Percentiles rank a stretch among this genome's conserved stretches.
Evolutionary conservation across 352 stramenopile genomes (phyloP).

Genomic region (Thraustochytrium striatum): DNA sequence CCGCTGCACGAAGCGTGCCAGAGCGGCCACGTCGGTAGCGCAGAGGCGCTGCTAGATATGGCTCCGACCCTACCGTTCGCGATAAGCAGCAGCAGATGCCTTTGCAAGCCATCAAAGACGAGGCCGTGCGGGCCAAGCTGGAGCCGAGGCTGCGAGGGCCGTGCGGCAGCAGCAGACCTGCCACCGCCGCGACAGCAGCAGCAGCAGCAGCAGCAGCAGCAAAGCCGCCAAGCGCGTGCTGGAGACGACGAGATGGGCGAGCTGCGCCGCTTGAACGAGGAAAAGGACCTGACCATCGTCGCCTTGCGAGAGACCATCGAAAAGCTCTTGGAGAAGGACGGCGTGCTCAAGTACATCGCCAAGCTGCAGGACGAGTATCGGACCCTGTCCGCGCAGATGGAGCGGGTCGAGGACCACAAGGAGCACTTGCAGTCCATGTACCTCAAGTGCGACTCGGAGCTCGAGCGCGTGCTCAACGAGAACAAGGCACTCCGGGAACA

Average conservation of each 20-base stretch:
- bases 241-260: conserved; percentile 9
- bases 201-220: background rate
- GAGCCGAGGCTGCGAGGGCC: background rate
- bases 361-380: conserved; percentile 39
- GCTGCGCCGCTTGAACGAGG: conserved; percentile 33
- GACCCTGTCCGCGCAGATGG: conserved; percentile 9
- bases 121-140: background rate
- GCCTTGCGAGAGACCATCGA: conserved; percentile 23
- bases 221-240: background rate
- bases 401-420: conserved; percentile 27
- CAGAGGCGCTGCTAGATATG: conserved; percentile 1
- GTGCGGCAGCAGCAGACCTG: background rate
- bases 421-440: conserved; percentile 46
- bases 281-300: conserved; percentile 36
- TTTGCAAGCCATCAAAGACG: background rate
- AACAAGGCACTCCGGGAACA: background rate
- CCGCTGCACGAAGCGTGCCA: conserved; percentile 37
- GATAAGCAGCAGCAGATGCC: background rate
- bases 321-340: conserved; percentile 21
- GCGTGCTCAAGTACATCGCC: conserved; percentile 42
- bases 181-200: background rate
- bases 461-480: conserved; percentile 25
- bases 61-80: background rate
- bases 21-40: conserved; percentile 16
- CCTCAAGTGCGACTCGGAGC: conserved; percentile 31